These are phyloP conservation scores for Cryptococcus sp. DNA, from an alignment of 1,284 basidiomycete genomes.

Conservation along the genomic window DNA sequence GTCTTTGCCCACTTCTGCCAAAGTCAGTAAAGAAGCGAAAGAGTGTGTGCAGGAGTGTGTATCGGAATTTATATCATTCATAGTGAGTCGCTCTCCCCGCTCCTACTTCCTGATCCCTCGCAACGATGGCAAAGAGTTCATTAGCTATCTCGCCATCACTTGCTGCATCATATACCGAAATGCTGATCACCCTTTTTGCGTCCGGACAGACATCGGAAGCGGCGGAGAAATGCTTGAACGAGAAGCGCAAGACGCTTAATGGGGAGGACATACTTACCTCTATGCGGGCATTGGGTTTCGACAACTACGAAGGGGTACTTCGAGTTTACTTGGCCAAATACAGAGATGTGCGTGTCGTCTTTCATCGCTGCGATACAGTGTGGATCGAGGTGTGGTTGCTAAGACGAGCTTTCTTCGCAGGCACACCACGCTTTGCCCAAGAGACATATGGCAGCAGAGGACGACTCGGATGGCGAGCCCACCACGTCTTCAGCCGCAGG, in stretches of 20 bases:
- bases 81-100: constrained; percentile 53
- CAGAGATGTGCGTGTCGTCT: constrained; percentile 64
- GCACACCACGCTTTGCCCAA: constrained; percentile 20
- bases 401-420: background rate
- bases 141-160: too few species aligned
- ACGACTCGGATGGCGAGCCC: constrained; percentile 12
- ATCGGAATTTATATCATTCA: constrained; percentile 93
- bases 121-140: too few species aligned
- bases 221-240: constrained; percentile 93
- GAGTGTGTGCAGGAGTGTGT: constrained; percentile 96
- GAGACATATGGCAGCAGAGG: constrained; percentile 9
- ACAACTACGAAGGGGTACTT: constrained; percentile 84
- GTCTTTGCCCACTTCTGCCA: constrained; percentile 83
- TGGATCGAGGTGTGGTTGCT: background rate
- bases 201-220: constrained; percentile 53
- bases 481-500: background rate
- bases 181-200: too few species aligned
- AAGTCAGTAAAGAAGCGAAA: constrained; percentile 95
- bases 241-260: constrained; percentile 92
- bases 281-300: constrained; percentile 91
- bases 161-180: too few species aligned
- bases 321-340: constrained; percentile 91
- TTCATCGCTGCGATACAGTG: background rate
- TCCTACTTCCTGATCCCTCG: background rate
- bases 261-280: constrained; percentile 85